These are phyloP conservation scores for Hypoxylon lenormandii DNA, from an alignment of 495 filamentous ascomycete species.

Conservation along the genomic window DNA sequence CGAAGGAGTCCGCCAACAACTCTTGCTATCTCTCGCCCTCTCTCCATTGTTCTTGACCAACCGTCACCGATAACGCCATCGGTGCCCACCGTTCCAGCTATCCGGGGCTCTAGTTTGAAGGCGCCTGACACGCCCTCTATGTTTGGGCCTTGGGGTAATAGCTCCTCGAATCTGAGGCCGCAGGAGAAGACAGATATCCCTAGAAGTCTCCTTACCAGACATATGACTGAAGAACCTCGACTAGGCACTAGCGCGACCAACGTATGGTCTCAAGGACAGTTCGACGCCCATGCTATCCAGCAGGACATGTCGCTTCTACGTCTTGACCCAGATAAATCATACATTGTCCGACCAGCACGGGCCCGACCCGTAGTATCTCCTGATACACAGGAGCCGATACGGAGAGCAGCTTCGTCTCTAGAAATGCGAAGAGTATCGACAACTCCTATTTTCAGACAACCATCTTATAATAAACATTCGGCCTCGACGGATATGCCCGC, in stretches of 20 bases:
- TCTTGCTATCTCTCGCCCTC: slow-evolving; percentile 57
- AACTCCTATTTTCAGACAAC: slow-evolving; percentile 13
- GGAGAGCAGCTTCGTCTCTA: slow-evolving; percentile 44
- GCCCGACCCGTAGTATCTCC: neutral
- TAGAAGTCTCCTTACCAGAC: slow-evolving; percentile 12
- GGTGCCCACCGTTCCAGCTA: slow-evolving; percentile 16
- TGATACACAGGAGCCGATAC: slow-evolving; percentile 27
- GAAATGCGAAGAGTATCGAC: slow-evolving; percentile 41
- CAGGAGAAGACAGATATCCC: slow-evolving; percentile 24
- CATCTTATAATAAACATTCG: slow-evolving; percentile 23
- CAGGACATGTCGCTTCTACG: slow-evolving; percentile 1
- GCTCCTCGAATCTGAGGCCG: slow-evolving; percentile 15
- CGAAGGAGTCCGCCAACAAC: slow-evolving; percentile 59
- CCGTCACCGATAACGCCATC: slow-evolving; percentile 55
- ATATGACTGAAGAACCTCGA: slow-evolving; percentile 8
- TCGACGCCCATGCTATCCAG: slow-evolving; percentile 9
- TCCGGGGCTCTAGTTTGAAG: slow-evolving; percentile 22
- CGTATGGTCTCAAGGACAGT: neutral
- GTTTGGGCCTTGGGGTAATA: slow-evolving; percentile 40
- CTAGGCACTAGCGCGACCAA: neutral
- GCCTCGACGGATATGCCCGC: slow-evolving; percentile 26
- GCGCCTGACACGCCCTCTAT: slow-evolving; percentile 47
- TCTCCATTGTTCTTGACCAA: slow-evolving; percentile 64
- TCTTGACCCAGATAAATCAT: slow-evolving; percentile 13
- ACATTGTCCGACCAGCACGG: slow-evolving; percentile 4